Base-by-base conservation (phyloP, 148 eudicot species). In the Amaranthus cruentus region DNA sequence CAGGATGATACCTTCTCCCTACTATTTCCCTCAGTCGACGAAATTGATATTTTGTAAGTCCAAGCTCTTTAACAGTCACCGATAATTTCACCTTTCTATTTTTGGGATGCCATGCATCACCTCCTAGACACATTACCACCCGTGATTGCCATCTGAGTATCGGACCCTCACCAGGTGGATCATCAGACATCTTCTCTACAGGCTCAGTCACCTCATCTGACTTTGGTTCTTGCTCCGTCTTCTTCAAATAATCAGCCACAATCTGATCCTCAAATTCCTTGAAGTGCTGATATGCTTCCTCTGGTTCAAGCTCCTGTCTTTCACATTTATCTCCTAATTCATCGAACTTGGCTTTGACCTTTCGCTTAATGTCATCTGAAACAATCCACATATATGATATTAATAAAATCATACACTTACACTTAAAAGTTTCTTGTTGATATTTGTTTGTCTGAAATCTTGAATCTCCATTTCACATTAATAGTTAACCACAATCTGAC, bases 81-180 rank as follows among this genome's bases (percentile, higher is more conserved):
- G 90, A 81, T 79, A 95, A 72, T 79, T 91, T 95, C 4, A 91
- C 98, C 84, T 91, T 95, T 78, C 97, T 81, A 57, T 95, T 95
- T 82, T 91, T 95, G 11, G 98, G 98, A 83, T 95, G 98, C 97
- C 98, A 90, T 73, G 98, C 84, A 81, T 95, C 98, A 78, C 93
- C 89, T 52, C 97, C 97, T 44, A 91, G 97, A 75, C 79, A 79
- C 80, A 95, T 83, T 13, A 91, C 93, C 68, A 78, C 82, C 53
- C 97, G 86, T 47, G 97, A 79, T 70, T 87, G 87, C 98, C 98
- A 95, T 82, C 89, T 78, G 44, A 95, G 97, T n/a, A 90, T 79
- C 38, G 98, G 96, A 7, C 97, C 98, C 76, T 81, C 92, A 61
- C 97, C 96, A 6, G 96, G 97, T 66, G 91, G 91, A 76, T 90